Evolutionary conservation across 1,139 yeast species (phyloP), one percentile per base, ranked within the genome.

Genomic region (Diutina mesorugosa): DNA sequence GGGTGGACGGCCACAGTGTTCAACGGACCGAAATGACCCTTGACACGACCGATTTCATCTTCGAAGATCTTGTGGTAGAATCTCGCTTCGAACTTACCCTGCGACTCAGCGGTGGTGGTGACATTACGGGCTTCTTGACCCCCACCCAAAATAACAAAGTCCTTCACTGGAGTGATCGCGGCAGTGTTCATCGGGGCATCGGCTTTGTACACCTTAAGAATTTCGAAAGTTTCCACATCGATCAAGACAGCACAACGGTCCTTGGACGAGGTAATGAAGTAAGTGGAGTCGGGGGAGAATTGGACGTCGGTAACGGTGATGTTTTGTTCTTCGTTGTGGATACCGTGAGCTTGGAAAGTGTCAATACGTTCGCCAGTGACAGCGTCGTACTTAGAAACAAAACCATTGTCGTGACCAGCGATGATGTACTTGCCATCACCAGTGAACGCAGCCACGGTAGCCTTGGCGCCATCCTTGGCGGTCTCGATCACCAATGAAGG

Each of bases 61-160:
- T 87, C 87, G 70, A 91, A 93, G 59, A 93, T 81, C 76, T 93
- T 93, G 74, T 95, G 98, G 75, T 86, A 90, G 71, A 93, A 88
- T 74, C 97, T 83, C 52, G 98, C 95, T 75, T 93, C 99, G 72
- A 93, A 93, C 69, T 90, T 90, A 76, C 99, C 99, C 72, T 93
- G 97, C 57, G 88, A 81, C 61, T 95, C 87, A 54, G 95, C 83
- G 50, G 98, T 90, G 35, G 98, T 93, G 54, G 99, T 93, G 69
- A 93, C 99, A 71, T 91, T 95, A 73, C 91, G 84, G 50, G 99
- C 99, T 69, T 91, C 98, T 77, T 93, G 99, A 83, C 99, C 99
- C 74, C 99, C 99, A 58, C 99, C 99, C 62, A 95, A 79, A 57
- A 93, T 86, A 61, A 93, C 89, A 69, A 86, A 91, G 69, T 93